These are phyloP conservation scores for Dactylis glomerata DNA, from an alignment of 176 grass and related monocot species.

Conservation along the genomic window DNA sequence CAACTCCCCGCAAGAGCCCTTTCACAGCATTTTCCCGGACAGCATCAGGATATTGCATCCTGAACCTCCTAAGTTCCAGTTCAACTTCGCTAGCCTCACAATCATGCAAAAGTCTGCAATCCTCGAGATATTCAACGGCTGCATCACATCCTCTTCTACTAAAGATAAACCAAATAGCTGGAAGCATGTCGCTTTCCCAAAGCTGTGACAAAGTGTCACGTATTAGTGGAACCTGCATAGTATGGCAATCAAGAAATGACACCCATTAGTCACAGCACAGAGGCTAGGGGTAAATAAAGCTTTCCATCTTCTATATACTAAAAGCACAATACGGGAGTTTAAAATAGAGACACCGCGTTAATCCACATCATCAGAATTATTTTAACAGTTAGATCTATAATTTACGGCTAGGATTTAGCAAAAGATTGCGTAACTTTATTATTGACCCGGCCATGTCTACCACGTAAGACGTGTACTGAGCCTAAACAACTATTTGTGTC, in stretches of 20 bases:
- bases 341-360: no score
- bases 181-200: conserved; percentile 83
- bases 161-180: conserved; percentile 99
- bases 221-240: conserved; percentile 90
- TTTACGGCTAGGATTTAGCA: no score
- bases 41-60: conserved; percentile 91
- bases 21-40: conserved; percentile 74
- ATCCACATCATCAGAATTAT: no score
- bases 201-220: conserved; percentile 87
- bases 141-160: conserved; percentile 98
- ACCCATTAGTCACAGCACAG: conserved; percentile 7
- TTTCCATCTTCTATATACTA: not conserved
- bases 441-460: no score
- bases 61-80: conserved; percentile 86
- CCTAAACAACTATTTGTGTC: no score
- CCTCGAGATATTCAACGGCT: conserved; percentile 92
- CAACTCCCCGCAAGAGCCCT: conserved; percentile 85
- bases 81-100: conserved; percentile 92
- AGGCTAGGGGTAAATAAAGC: not conserved
- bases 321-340: no score
- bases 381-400: no score
- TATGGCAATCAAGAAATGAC: conserved; percentile 29
- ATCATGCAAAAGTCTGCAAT: conserved; percentile 90
- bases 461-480: no score
- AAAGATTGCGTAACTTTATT: no score